These are phyloP conservation scores for Fusarium virguliforme DNA, from an alignment of 2,329 filamentous ascomycete genomes.

Conservation along the genomic window DNA sequence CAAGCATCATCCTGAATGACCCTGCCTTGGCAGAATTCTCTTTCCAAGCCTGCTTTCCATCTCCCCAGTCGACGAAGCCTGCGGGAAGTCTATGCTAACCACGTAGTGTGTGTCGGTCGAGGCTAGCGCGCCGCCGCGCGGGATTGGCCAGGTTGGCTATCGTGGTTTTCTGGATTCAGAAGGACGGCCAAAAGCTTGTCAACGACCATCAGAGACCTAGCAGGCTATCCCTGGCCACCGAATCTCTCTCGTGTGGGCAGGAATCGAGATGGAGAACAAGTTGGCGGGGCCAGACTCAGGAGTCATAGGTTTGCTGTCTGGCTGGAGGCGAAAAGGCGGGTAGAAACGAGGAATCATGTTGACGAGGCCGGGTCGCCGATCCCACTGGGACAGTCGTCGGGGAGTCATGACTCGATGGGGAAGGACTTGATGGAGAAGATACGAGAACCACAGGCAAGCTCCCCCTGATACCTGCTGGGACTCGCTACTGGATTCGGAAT, in stretches of 20 bases:
- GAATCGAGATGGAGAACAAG: conserved; percentile 30
- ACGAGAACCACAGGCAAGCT: conserved; percentile 15
- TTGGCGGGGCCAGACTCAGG: conserved; percentile 4
- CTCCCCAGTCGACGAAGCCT: conserved; percentile 2
- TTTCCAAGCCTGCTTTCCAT: conserved; percentile 1
- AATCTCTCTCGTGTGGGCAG: conserved; percentile 28
- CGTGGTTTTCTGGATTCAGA: conserved; percentile 5
- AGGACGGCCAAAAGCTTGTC: conserved; percentile 40
- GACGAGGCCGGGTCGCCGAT: conserved; percentile 27
- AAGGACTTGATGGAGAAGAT: conserved; percentile 20
- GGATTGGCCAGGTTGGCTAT: conserved; percentile 23
- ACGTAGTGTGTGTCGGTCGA: conserved; percentile 1
- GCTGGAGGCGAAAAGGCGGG: conserved; percentile 8
- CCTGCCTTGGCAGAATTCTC: neutral
- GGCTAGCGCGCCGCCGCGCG: neutral
- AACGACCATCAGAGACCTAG: conserved; percentile 9
- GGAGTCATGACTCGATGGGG: conserved; percentile 26
- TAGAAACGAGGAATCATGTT: conserved; percentile 4
- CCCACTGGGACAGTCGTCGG: conserved; percentile 17
- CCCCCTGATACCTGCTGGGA: conserved; percentile 1
- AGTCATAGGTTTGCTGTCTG: conserved; percentile 7
- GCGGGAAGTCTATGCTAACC: conserved; percentile 2
- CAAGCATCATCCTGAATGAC: conserved; percentile 13
- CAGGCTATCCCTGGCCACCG: conserved; percentile 14
- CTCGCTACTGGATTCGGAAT: conserved; percentile 20